Evolutionary conservation across 78 protist species (phyloP).

Genomic region (Anaeramoeba ignava): DNA sequence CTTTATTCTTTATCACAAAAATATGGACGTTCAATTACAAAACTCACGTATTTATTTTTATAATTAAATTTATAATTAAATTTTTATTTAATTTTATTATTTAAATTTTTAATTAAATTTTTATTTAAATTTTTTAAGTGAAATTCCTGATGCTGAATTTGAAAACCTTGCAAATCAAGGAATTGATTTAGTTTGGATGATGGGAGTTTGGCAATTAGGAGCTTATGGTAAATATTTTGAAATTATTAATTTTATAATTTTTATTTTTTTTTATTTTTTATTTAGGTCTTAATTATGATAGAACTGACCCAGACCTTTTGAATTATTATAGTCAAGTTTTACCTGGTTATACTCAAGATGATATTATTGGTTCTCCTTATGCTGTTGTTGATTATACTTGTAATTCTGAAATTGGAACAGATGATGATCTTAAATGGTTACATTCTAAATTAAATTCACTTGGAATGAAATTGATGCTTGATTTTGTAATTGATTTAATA

Average conservation of each 20-base stretch:
- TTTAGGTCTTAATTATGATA: conserved; percentile 40
- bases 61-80: too few relatives aligned
- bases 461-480: conserved; percentile 36
- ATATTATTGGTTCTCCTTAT: conserved; percentile 76
- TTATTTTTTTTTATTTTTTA: too few relatives aligned
- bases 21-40: background rate
- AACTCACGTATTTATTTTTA: too few relatives aligned
- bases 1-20: conserved; percentile 11
- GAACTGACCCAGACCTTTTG: conserved; percentile 45
- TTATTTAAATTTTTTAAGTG: too few relatives aligned
- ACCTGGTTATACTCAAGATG: conserved; percentile 25
- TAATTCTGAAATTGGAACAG: conserved; percentile 47
- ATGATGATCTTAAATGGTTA: conserved; percentile 20
- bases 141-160: conserved; percentile 31
- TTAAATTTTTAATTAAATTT: too few relatives aligned
- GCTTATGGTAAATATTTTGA: too few relatives aligned
- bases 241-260: too few relatives aligned
- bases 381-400: conserved; percentile 49
- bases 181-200: conserved; percentile 41
- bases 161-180: conserved; percentile 2
- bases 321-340: conserved; percentile 20
- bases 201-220: conserved; percentile 77
- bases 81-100: too few relatives aligned
- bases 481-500: background rate
- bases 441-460: background rate